Evolutionary conservation across 352 stramenopile species (phyloP), one percentile per base, ranked within the genome.

Genomic region (Blastocystis sp.): DNA sequence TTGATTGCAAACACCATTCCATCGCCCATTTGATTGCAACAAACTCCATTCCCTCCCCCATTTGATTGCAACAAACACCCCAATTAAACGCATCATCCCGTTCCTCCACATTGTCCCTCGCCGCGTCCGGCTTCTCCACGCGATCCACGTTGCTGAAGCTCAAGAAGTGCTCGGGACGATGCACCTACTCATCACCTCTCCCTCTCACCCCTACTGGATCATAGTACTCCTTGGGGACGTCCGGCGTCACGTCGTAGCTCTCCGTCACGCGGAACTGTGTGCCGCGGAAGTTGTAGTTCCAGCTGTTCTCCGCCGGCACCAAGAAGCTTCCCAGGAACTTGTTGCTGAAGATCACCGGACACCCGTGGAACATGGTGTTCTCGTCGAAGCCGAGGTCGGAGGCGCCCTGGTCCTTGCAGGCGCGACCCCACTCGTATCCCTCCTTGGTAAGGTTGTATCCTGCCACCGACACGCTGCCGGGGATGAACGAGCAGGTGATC

Each of bases 231-330:
- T 97, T 96, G n/a, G 97, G 97, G 87, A 97, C 96, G 87, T 96
- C 96, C 46, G 98, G 91, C 87, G 96, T 97, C 46, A 99, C 89
- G 86, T 92, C 90, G 88, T 99, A 99, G 87, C 98, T 94, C 95
- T 99, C 98, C 48, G 91, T 92, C 27, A 91, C 92, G 69, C 93
- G 97, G 91, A 98, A 95, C 88, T 98, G 98, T 54, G 98, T 94
- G 73, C 96, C 96, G 91, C 98, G 97, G 87, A 99, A 99, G 88
- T 99, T 99, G 90, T 98, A 99, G 90, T 99, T 99, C 97, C 96
- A 99, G 69, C 97, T 90, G 27, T 97, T 93, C 84, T 97, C 94
- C 63, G 97, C 93, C 7, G 97, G 96, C 63, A 99, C 94, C 93
- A 99, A 96, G 90, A 98, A 99, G 89, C 98, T 98, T 16, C 97